These are phyloP conservation scores for Fraxinus floribunda DNA, from an alignment of 305 asterid genomes.

Conservation along the genomic window DNA sequence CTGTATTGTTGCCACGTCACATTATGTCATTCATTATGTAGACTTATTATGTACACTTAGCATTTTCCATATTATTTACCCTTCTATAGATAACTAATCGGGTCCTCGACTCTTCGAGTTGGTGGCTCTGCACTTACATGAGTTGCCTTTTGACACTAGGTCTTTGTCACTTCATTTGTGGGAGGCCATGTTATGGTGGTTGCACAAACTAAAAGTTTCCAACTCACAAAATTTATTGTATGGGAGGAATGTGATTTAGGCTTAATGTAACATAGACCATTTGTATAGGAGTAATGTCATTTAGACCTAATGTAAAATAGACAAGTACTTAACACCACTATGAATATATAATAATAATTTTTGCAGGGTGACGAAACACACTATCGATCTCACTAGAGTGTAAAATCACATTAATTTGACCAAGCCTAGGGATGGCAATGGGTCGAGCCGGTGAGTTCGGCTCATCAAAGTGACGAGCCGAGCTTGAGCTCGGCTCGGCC, in stretches of 20 bases:
- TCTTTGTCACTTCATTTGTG: background rate
- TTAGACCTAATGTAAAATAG: too few relatives aligned
- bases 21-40: too few relatives aligned
- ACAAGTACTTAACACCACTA: background rate
- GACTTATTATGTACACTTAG: too few relatives aligned
- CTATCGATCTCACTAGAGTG: background rate
- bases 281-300: background rate
- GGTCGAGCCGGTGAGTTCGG: too few relatives aligned
- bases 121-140: background rate
- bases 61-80: background rate
- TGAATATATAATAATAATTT: background rate
- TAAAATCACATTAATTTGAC: background rate
- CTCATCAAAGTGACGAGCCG: too few relatives aligned
- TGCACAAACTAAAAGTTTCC: background rate
- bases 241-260: background rate
- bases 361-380: background rate
- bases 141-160: background rate
- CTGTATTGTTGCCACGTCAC: too few relatives aligned
- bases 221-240: background rate
- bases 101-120: background rate
- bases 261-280: background rate
- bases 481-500: too few relatives aligned
- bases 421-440: too few relatives aligned
- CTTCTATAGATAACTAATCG: background rate
- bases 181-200: background rate